phyloP scores from a whole-genome alignment of 1,139 yeast genomes.

The Protomyces pachydermus region DNA sequence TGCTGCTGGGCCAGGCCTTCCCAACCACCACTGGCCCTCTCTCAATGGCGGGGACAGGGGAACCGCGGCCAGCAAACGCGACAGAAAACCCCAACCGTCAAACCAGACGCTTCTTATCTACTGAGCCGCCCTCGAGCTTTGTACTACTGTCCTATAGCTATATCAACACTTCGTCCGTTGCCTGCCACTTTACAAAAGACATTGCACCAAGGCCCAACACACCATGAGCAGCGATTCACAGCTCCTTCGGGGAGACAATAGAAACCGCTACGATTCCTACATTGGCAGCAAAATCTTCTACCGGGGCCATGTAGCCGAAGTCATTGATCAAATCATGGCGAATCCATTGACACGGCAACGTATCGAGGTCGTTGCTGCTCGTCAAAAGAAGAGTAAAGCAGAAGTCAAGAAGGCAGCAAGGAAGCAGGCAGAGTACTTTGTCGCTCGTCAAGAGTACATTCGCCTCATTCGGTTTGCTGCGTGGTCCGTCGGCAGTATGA shows the following conservation, averaged over 20 bases:
- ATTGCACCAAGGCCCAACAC: too few species aligned
- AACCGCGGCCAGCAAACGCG: too few species aligned
- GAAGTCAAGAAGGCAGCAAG: slow-evolving; percentile 34
- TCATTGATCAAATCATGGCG: slow-evolving; percentile 37
- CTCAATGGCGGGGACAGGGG: too few species aligned
- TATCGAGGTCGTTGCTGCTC: slow-evolving; percentile 38
- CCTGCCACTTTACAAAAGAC: too few species aligned
- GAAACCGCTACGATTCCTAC: slow-evolving; percentile 38
- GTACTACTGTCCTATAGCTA: too few species aligned
- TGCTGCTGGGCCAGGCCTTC: too few species aligned
- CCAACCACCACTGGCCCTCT: too few species aligned
- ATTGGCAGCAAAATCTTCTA: slow-evolving; percentile 41
- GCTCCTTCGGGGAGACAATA: background rate
- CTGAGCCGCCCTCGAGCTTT: too few species aligned
- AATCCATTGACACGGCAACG: slow-evolving; percentile 38
- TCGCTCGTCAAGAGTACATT: slow-evolving; percentile 40
- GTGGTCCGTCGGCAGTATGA: slow-evolving; percentile 42
- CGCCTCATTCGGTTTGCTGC: slow-evolving; percentile 39
- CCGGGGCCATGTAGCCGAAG: slow-evolving; percentile 38
- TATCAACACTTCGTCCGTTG: too few species aligned
- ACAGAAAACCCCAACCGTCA: too few species aligned
- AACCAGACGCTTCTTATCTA: too few species aligned
- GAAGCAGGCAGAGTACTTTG: slow-evolving; percentile 38
- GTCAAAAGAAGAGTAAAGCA: slow-evolving; percentile 38
- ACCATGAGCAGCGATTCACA: background rate